Percentiles rank a stretch among this genome's conserved stretches.
Conservation (phyloP, 2,329 filamentous ascomycete genomes). For the Paecilomyces fulvus region DNA sequence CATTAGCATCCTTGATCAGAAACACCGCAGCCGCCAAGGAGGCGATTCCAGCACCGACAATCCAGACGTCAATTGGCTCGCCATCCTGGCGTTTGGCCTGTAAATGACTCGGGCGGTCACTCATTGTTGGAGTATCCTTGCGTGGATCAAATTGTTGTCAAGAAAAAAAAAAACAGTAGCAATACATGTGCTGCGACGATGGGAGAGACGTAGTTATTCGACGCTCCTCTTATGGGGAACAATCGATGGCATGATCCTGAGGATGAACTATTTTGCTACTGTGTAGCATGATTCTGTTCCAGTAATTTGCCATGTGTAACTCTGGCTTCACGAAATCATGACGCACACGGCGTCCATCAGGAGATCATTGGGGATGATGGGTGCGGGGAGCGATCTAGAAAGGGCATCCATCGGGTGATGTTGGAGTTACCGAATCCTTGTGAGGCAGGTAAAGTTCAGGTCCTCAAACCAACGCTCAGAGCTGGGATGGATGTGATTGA, state of each 20-base stretch:
- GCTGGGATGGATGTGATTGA: not conserved
- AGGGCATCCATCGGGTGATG: not conserved
- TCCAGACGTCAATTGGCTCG: constrained; percentile 11
- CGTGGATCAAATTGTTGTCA: not conserved
- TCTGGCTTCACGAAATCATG: not conserved
- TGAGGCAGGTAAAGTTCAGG: not conserved
- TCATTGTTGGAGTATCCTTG: not conserved
- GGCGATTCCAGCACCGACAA: constrained; percentile 30
- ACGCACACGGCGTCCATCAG: not conserved
- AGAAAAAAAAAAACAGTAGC: not conserved
- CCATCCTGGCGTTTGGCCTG: constrained; percentile 24
- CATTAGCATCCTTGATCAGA: constrained; percentile 26
- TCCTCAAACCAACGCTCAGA: not conserved
- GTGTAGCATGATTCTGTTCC: not conserved
- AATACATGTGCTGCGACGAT: not conserved
- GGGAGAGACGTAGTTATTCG: not conserved
- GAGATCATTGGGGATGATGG: not conserved
- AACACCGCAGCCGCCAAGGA: constrained; percentile 29
- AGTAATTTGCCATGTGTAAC: not conserved
- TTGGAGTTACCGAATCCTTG: not conserved
- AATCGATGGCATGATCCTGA: not conserved
- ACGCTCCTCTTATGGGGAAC: not conserved
- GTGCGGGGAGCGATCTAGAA: not conserved
- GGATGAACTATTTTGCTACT: not conserved
- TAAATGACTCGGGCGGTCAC: not conserved